Evolutionary conservation across 2,329 filamentous ascomycete species (phyloP).

Genomic region (Calonectria pteridis): DNA sequence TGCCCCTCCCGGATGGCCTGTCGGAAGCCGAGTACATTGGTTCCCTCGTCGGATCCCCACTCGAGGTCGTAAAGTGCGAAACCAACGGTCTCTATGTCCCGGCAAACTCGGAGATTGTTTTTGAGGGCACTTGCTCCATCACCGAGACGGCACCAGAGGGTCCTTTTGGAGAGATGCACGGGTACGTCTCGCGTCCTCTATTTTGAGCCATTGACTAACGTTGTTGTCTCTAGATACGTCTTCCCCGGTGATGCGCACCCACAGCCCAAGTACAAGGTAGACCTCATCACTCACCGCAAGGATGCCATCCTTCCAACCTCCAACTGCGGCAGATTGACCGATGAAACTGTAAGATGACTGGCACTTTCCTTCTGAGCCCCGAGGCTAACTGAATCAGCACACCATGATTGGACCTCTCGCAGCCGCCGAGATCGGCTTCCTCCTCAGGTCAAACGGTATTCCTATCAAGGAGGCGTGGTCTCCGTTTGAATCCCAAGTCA

Average conservation of each 20-base stretch:
- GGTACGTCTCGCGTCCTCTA: constrained; percentile 3
- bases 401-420: constrained; percentile 39
- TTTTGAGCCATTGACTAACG: neutral
- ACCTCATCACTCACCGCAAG: constrained; percentile 26
- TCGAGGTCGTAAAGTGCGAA: constrained; percentile 66
- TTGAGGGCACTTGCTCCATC: constrained; percentile 62
- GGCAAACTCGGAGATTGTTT: constrained; percentile 62
- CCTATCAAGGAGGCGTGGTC: constrained; percentile 59
- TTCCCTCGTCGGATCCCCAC: constrained; percentile 56
- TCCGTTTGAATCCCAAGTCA: constrained; percentile 61
- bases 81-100: constrained; percentile 62
- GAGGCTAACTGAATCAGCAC: constrained; percentile 8
- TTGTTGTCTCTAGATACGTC: constrained; percentile 20
- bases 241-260: constrained; percentile 25
- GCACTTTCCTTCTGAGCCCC: no score
- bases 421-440: constrained; percentile 27
- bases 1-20: constrained; percentile 63
- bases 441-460: constrained; percentile 44
- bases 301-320: constrained; percentile 29
- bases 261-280: constrained; percentile 22
- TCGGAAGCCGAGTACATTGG: constrained; percentile 63
- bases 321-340: constrained; percentile 28
- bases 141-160: constrained; percentile 59
- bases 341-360: constrained; percentile 24
- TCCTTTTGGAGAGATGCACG: constrained; percentile 60